Conservation (phyloP, 139 green algal species). For the Picochlorum sp. region DNA sequence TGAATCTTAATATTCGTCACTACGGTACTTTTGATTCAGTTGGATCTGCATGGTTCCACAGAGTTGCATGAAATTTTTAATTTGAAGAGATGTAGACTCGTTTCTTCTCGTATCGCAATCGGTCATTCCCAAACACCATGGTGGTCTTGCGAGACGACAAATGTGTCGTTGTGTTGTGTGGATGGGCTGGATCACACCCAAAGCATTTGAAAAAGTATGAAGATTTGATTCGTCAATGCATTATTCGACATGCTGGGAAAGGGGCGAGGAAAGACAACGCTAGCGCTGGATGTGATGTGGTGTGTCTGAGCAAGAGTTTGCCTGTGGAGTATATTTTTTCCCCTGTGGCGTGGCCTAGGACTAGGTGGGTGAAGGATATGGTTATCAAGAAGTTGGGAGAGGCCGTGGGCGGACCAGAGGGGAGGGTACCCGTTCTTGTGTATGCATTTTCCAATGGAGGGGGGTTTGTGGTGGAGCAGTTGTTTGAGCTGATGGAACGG, state of each 20-base stretch:
- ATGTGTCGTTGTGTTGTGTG: constrained; percentile 1
- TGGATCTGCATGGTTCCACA: too few relatives aligned
- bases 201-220: constrained; percentile 7
- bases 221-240: neutral
- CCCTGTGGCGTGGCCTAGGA: neutral
- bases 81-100: too few relatives aligned
- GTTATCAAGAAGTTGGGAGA: neutral
- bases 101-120: too few relatives aligned
- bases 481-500: constrained; percentile 7
- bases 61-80: too few relatives aligned
- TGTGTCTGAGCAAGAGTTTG: constrained; percentile 3
- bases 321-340: constrained; percentile 15
- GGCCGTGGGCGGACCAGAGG: neutral
- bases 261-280: neutral
- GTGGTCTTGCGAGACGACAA: neutral
- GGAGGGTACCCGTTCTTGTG: constrained; percentile 2
- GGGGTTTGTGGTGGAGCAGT: constrained; percentile 16
- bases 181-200: constrained; percentile 11
- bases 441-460: constrained; percentile 29
- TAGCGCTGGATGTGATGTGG: neutral
- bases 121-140: too few relatives aligned
- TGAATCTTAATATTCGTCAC: too few relatives aligned
- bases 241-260: too few relatives aligned
- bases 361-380: constrained; percentile 3
- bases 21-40: too few relatives aligned